phyloP scores from a whole-genome alignment of 495 filamentous ascomycete genomes.

The Xanthoparmelia taractica region DNA sequence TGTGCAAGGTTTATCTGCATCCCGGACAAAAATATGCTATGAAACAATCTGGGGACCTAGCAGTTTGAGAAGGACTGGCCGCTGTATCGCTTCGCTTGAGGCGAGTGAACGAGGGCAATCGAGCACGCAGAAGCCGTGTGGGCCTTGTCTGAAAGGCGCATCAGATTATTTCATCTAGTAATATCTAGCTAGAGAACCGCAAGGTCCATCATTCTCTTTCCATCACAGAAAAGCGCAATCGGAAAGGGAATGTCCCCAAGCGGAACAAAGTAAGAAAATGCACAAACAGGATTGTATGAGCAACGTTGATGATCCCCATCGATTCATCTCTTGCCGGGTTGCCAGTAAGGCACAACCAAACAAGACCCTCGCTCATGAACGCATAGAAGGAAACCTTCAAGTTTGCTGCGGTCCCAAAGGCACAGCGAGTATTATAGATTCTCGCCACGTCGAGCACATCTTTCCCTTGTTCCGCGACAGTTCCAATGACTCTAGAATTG shows the following conservation, averaged over 20 bases:
- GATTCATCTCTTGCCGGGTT: background rate
- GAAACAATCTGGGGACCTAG: background rate
- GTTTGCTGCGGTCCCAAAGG: constrained; percentile 3
- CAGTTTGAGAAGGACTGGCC: background rate
- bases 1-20: background rate
- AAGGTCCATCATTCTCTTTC: background rate
- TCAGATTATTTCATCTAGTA: background rate
- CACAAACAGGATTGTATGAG: background rate
- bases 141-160: background rate
- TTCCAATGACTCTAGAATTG: constrained; percentile 37
- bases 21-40: background rate
- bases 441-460: background rate
- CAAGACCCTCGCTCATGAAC: background rate
- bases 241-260: background rate
- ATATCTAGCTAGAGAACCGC: background rate
- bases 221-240: background rate
- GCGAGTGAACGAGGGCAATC: background rate
- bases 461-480: background rate
- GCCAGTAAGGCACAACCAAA: background rate
- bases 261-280: background rate
- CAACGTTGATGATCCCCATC: background rate
- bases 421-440: background rate
- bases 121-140: background rate
- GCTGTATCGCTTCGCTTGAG: background rate
- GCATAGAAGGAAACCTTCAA: background rate